Percentiles rank a stretch among this genome's conserved stretches.
Evolutionary conservation across 1,284 basidiomycete species (phyloP).

Genomic region (Exobasidium cylindrosporum): DNA sequence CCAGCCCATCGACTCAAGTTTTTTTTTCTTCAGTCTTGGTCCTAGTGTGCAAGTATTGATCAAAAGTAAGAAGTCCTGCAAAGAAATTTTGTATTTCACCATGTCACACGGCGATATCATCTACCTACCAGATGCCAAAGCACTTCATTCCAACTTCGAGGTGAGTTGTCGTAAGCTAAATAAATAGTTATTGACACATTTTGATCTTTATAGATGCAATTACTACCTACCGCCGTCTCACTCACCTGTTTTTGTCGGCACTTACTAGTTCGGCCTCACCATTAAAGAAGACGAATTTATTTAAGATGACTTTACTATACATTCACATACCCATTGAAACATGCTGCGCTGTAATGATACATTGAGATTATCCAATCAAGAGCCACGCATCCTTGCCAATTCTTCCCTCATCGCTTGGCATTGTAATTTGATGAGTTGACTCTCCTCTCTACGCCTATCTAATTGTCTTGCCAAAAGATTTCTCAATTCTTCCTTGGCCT

Average conservation of each 20-base stretch:
- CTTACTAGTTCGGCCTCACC: too few species aligned
- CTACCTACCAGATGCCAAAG: neutral
- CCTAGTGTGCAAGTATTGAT: neutral
- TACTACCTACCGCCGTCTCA: neutral
- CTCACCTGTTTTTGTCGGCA: neutral
- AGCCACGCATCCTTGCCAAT: neutral
- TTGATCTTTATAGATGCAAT: neutral
- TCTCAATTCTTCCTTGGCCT: slow-evolving; percentile 42
- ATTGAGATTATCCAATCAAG: too few species aligned
- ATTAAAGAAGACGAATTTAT: too few species aligned
- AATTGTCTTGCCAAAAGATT: slow-evolving; percentile 38
- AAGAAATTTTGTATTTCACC: neutral
- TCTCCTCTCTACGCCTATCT: slow-evolving; percentile 34
- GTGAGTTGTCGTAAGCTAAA: too few species aligned
- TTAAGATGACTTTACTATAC: too few species aligned
- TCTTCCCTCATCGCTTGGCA: slow-evolving; percentile 9
- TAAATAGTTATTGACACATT: too few species aligned
- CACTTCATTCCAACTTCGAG: neutral
- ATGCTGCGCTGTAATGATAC: too few species aligned
- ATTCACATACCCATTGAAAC: too few species aligned
- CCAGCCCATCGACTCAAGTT: too few species aligned
- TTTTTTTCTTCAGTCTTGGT: neutral
- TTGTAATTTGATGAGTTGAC: slow-evolving; percentile 28
- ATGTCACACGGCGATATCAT: neutral
- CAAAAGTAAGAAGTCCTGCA: neutral